These are phyloP conservation scores for Tilletia indica DNA, from an alignment of 1,284 basidiomycete genomes.

Conservation along the genomic window DNA sequence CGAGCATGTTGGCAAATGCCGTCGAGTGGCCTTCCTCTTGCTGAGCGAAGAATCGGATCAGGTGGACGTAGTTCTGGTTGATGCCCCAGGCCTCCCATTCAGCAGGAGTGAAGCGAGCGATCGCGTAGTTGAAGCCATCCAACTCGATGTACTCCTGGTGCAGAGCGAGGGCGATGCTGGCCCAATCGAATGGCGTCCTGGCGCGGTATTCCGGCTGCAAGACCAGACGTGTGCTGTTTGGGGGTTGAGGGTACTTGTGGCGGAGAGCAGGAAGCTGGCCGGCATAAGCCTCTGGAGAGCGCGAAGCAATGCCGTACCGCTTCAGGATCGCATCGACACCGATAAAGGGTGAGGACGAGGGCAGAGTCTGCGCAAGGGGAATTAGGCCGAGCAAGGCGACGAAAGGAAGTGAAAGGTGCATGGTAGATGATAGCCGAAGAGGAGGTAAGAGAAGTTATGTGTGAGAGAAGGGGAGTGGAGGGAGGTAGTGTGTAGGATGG, in stretches of 20 bases:
- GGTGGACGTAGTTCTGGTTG: conserved; percentile 10
- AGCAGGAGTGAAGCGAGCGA: conserved; percentile 38
- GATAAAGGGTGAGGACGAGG: conserved; percentile 1
- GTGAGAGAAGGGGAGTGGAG: too few relatives aligned
- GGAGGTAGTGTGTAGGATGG: too few relatives aligned
- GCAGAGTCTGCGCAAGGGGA: conserved; percentile 1
- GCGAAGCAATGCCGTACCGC: not conserved
- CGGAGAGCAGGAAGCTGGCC: not conserved
- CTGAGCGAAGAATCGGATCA: conserved; percentile 40
- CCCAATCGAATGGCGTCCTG: conserved; percentile 10
- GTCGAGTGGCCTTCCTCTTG: conserved; percentile 44
- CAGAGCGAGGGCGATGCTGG: conserved; percentile 9
- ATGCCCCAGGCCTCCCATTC: conserved; percentile 36
- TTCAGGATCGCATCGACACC: conserved; percentile 1
- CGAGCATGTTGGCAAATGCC: conserved; percentile 41
- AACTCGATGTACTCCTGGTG: conserved; percentile 41
- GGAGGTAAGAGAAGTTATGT: too few relatives aligned
- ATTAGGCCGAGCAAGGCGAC: not conserved
- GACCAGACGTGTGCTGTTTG: conserved; percentile 5
- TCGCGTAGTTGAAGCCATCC: conserved; percentile 43
- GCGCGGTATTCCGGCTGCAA: conserved; percentile 4
- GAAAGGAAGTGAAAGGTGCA: not conserved
- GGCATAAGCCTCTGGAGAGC: conserved; percentile 8
- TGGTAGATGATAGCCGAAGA: not conserved
- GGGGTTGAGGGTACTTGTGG: not conserved